Conservation (phyloP, 2,329 filamentous ascomycete genomes). For the Dothiorella sarmentorum region DNA sequence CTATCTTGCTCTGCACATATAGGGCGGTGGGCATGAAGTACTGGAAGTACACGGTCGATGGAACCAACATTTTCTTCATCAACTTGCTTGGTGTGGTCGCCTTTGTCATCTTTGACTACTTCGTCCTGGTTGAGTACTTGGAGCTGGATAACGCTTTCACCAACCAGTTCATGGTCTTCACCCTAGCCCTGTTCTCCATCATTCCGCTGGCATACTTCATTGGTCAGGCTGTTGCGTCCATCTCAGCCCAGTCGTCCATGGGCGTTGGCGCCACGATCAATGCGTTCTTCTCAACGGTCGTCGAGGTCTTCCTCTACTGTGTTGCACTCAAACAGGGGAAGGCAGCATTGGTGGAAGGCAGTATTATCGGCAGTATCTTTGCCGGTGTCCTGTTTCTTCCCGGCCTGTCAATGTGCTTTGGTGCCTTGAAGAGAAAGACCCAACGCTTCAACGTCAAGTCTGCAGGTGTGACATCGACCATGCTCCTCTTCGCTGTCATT, state of each 20-base stretch:
- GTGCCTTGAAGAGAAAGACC: conserved; percentile 94
- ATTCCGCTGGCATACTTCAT: conserved; percentile 98
- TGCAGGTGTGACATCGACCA: conserved; percentile 93
- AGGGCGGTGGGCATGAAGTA: conserved; percentile 91
- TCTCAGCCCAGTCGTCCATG: conserved; percentile 98
- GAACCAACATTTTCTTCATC: conserved; percentile 98
- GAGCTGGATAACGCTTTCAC: conserved; percentile 72
- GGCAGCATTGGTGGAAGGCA: conserved; percentile 87
- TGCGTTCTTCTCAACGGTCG: conserved; percentile 95
- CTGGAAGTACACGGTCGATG: conserved; percentile 99
- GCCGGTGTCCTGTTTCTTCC: conserved; percentile 93
- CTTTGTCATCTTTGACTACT: conserved; percentile 93
- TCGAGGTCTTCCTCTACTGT: conserved; percentile 97
- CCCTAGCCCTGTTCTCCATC: conserved; percentile 80
- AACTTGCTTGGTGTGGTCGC: conserved; percentile 92
- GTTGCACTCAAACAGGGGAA: conserved; percentile 91
- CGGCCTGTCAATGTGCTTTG: conserved; percentile 97
- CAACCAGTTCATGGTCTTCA: conserved; percentile 80
- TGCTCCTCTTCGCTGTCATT: conserved; percentile 94
- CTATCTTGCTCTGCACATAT: conserved; percentile 93
- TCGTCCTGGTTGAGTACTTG: conserved; percentile 67
- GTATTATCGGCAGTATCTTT: conserved; percentile 96
- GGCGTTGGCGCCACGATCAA: conserved; percentile 95
- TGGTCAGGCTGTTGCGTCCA: conserved; percentile 94
- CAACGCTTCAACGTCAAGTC: conserved; percentile 97